phyloP scores from a whole-genome alignment of 1,284 basidiomycete genomes.

The Clitocybe nebularis region DNA sequence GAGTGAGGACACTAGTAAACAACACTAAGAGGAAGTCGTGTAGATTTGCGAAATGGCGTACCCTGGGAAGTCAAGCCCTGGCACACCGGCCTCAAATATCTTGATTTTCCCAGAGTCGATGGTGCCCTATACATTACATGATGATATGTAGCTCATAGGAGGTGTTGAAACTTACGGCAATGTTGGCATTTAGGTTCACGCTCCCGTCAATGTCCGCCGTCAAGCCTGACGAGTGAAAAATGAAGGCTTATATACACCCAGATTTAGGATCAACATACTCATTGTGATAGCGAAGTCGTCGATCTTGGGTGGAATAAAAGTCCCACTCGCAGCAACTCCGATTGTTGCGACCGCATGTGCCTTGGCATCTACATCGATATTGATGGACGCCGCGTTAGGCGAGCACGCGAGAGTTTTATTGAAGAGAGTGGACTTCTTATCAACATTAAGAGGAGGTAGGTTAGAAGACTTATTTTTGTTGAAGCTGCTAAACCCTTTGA shows the following conservation, averaged over 20 bases:
- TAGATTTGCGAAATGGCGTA: slow-evolving; percentile 9
- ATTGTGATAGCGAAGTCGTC: slow-evolving; percentile 23
- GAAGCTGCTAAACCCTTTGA: slow-evolving; percentile 24
- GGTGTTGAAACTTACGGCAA: slow-evolving; percentile 27
- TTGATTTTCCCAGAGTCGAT: slow-evolving; percentile 27
- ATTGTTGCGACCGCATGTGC: slow-evolving; percentile 32
- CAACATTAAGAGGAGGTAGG: slow-evolving; percentile 23
- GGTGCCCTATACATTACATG: slow-evolving; percentile 22
- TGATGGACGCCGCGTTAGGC: slow-evolving; percentile 29
- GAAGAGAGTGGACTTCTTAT: slow-evolving; percentile 36
- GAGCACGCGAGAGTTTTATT: slow-evolving; percentile 38
- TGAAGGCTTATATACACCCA: background rate
- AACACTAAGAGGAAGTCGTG: background rate
- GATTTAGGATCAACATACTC: slow-evolving; percentile 20
- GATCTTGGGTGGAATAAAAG: slow-evolving; percentile 36
- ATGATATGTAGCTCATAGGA: slow-evolving; percentile 4
- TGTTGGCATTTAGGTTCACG: slow-evolving; percentile 30
- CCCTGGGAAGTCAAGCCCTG: slow-evolving; percentile 28
- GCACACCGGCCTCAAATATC: slow-evolving; percentile 26
- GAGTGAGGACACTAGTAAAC: slow-evolving; percentile 28
- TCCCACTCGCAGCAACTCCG: slow-evolving; percentile 40
- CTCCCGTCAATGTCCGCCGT: slow-evolving; percentile 28
- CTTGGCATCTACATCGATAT: slow-evolving; percentile 38
- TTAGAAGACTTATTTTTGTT: slow-evolving; percentile 22
- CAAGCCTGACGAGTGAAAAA: slow-evolving; percentile 14